phyloP scores from a whole-genome alignment of 805 yeast species.

The Metschnikowia sp. region DNA sequence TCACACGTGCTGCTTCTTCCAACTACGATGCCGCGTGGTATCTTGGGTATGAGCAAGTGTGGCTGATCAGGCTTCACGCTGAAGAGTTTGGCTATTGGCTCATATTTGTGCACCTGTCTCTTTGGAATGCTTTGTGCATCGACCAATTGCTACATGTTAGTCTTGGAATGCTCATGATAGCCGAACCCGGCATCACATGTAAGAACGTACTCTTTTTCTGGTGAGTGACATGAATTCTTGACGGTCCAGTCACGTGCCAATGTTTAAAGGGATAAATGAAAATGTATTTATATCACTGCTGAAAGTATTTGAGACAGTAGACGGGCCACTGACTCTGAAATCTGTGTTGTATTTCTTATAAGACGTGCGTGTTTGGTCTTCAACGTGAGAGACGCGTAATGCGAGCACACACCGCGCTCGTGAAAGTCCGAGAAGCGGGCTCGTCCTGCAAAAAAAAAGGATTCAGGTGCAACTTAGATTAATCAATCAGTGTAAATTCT shows the following conservation, averaged over 20 bases:
- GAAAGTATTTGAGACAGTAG: not conserved
- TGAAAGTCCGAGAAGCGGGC: too few relatives aligned
- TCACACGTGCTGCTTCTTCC: constrained; percentile 66
- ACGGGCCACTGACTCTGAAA: too few relatives aligned
- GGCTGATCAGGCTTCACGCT: constrained; percentile 19
- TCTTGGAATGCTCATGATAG: not conserved
- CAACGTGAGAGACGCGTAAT: too few relatives aligned
- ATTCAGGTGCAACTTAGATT: too few relatives aligned
- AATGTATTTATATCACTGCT: not conserved
- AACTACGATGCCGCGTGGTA: constrained; percentile 28
- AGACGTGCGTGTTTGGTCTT: too few relatives aligned
- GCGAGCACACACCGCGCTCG: too few relatives aligned
- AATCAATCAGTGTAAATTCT: too few relatives aligned
- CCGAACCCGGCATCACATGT: not conserved
- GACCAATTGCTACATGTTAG: constrained; percentile 19
- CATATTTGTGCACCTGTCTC: constrained; percentile 19
- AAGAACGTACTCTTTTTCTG: constrained; percentile 25
- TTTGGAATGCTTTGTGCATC: constrained; percentile 14
- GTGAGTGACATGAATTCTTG: constrained; percentile 20
- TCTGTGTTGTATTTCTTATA: too few relatives aligned
- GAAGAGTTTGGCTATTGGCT: constrained; percentile 23
- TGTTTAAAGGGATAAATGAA: too few relatives aligned
- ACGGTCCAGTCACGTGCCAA: too few relatives aligned
- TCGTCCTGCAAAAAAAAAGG: too few relatives aligned
- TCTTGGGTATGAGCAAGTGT: constrained; percentile 23